These are phyloP conservation scores for Silene latifolia DNA, from an alignment of 148 eudicot species.

Conservation along the genomic window DNA sequence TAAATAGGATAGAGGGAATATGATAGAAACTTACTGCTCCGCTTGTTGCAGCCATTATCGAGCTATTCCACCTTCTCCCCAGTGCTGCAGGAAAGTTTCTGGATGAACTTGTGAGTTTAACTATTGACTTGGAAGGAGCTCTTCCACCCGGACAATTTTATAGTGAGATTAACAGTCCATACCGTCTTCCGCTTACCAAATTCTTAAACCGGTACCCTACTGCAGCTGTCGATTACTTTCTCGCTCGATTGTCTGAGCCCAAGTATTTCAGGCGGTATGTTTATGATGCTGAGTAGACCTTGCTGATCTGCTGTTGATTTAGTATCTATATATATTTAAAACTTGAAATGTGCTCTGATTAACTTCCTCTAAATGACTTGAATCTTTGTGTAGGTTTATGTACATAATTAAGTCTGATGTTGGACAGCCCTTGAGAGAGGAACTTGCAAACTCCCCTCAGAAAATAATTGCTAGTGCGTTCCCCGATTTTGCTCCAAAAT, in stretches of 20 bases:
- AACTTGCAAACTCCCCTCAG: conserved; percentile 91
- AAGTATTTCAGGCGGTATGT: conserved; percentile 83
- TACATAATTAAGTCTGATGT: conserved; percentile 92
- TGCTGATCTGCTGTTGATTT: conserved; percentile 1
- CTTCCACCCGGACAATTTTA: conserved; percentile 88
- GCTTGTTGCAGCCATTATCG: conserved; percentile 84
- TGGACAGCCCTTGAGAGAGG: conserved; percentile 94
- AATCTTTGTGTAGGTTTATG: conserved; percentile 60
- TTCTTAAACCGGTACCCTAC: conserved; percentile 82
- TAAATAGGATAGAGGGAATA: background rate
- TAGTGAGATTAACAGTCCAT: conserved; percentile 97
- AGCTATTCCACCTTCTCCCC: conserved; percentile 95
- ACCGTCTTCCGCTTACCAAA: conserved; percentile 90
- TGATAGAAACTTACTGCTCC: conserved; percentile 14
- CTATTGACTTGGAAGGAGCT: conserved; percentile 92
- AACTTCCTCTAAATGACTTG: background rate
- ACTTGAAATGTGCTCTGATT: background rate
- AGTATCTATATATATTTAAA: background rate
- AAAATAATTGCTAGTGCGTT: conserved; percentile 79
- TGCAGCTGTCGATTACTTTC: conserved; percentile 89
- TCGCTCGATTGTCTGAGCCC: conserved; percentile 80
- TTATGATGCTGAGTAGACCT: conserved; percentile 7
- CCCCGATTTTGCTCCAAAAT: conserved; percentile 58
- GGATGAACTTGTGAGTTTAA: conserved; percentile 91
- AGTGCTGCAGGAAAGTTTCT: conserved; percentile 93